Evolutionary conservation across 306 rosid species (phyloP).

Genomic region (Potentilla sterilis): DNA sequence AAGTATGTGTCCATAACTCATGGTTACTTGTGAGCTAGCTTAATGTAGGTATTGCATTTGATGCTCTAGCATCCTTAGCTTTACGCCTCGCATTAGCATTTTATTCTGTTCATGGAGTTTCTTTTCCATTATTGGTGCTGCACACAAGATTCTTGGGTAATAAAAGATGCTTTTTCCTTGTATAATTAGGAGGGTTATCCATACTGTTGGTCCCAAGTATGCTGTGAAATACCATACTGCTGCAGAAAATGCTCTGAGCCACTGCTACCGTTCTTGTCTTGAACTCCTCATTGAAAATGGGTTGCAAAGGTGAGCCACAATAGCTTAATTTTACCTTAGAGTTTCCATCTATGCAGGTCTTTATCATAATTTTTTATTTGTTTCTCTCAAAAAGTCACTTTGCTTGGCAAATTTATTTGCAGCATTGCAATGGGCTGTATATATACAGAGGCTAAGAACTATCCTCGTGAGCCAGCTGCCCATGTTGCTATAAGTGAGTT

Average conservation of each 20-base stretch:
- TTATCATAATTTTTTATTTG: conserved; percentile 5
- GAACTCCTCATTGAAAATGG: conserved; percentile 91
- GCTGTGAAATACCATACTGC: conserved; percentile 97
- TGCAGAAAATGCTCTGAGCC: conserved; percentile 97
- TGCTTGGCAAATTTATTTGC: conserved; percentile 34
- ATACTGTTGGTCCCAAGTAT: conserved; percentile 98
- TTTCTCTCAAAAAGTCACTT: conserved; percentile 14
- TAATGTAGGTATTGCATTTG: not conserved
- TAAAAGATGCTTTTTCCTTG: conserved; percentile 10
- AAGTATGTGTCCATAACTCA: not conserved
- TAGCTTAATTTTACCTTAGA: conserved; percentile 23
- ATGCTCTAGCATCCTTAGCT: not conserved
- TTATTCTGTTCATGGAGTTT: not conserved
- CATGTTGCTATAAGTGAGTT: conserved; percentile 97
- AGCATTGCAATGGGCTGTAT: conserved; percentile 96
- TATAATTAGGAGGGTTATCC: conserved; percentile 76
- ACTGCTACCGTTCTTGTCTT: conserved; percentile 96
- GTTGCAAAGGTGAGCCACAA: conserved; percentile 59
- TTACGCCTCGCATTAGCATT: not conserved
- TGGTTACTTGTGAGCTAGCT: conserved; percentile 11
- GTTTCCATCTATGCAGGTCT: not conserved
- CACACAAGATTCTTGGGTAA: not conserved
- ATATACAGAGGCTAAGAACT: conserved; percentile 86
- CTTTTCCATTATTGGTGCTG: not conserved
- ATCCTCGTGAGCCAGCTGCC: conserved; percentile 99